phyloP scores from a whole-genome alignment of 208 protist species.

The Leishmania lainsoni region DNA sequence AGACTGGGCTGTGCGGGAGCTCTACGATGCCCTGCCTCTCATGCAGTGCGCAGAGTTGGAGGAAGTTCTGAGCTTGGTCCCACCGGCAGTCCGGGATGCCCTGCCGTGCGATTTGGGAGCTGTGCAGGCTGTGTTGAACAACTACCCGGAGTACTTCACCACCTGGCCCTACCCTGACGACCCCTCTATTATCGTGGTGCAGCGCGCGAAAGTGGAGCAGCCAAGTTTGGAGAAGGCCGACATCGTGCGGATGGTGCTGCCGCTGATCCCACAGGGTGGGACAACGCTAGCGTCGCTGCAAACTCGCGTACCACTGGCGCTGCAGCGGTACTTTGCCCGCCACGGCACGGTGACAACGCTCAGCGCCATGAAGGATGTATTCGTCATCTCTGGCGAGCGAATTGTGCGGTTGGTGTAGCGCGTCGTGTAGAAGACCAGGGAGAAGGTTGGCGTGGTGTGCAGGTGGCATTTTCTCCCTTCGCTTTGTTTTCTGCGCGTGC shows the following conservation, averaged over 20 bases:
- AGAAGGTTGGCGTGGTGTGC: neutral
- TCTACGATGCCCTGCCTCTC: conserved; percentile 89
- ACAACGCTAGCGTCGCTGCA: conserved; percentile 50
- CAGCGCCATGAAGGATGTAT: conserved; percentile 57
- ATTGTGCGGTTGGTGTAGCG: conserved; percentile 63
- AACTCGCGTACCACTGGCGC: conserved; percentile 63
- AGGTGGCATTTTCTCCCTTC: neutral
- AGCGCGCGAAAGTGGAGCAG: conserved; percentile 73
- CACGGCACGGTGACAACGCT: conserved; percentile 71
- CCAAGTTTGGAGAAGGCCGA: conserved; percentile 52
- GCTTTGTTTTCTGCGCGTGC: neutral
- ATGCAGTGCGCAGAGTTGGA: conserved; percentile 79
- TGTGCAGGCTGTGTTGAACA: conserved; percentile 44
- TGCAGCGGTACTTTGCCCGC: conserved; percentile 82
- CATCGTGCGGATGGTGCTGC: conserved; percentile 61
- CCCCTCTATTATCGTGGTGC: conserved; percentile 58
- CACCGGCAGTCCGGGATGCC: conserved; percentile 60
- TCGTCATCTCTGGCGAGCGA: conserved; percentile 65
- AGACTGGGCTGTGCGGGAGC: conserved; percentile 75
- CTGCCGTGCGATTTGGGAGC: conserved; percentile 50
- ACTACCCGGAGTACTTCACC: conserved; percentile 74
- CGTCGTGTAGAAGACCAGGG: neutral
- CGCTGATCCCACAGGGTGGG: conserved; percentile 72
- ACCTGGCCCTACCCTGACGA: conserved; percentile 83
- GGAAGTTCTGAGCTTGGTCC: conserved; percentile 78